These are phyloP conservation scores for Sporothrix variecibatus DNA, from an alignment of 2,329 filamentous ascomycete species.

Conservation along the genomic window DNA sequence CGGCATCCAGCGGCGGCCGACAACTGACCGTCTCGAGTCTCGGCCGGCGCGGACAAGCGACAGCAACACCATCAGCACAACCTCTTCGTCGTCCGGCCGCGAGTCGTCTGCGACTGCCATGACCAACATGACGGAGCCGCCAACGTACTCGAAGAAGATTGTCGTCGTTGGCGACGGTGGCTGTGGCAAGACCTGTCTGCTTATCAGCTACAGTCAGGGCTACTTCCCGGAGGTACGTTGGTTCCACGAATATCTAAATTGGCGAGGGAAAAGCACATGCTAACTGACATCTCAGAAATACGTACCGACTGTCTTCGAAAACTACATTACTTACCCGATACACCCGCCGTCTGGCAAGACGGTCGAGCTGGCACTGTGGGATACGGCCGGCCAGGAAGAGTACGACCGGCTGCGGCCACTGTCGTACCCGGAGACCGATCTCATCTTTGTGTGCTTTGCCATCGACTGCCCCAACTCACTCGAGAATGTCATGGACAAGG, in stretches of 20 bases:
- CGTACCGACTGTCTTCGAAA: conserved; percentile 97
- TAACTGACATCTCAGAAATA: conserved; percentile 74
- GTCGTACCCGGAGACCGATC: conserved; percentile 96
- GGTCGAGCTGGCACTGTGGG: conserved; percentile 95
- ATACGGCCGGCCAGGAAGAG: conserved; percentile 97
- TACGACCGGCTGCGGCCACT: conserved; percentile 94
- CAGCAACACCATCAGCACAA: conserved; percentile 84
- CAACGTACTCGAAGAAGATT: conserved; percentile 97
- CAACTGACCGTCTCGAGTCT: conserved; percentile 47
- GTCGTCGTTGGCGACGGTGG: conserved; percentile 97
- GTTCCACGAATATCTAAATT: neutral
- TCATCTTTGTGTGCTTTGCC: conserved; percentile 98
- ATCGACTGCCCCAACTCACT: conserved; percentile 98
- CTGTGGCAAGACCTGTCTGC: conserved; percentile 95
- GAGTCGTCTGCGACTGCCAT: conserved; percentile 76
- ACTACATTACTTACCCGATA: conserved; percentile 97
- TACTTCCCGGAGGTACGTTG: conserved; percentile 89
- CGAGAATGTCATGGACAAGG: conserved; percentile 99
- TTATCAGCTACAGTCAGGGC: conserved; percentile 98
- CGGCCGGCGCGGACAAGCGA: conserved; percentile 73
- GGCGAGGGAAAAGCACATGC: neutral
- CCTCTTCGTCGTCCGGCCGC: conserved; percentile 72
- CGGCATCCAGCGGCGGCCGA: conserved; percentile 42
- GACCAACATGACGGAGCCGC: conserved; percentile 72
- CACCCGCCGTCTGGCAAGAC: conserved; percentile 88